Percentiles rank a stretch among this genome's conserved stretches.
Conservation (phyloP, 257 asterid species). For the Echium plantagineum region DNA sequence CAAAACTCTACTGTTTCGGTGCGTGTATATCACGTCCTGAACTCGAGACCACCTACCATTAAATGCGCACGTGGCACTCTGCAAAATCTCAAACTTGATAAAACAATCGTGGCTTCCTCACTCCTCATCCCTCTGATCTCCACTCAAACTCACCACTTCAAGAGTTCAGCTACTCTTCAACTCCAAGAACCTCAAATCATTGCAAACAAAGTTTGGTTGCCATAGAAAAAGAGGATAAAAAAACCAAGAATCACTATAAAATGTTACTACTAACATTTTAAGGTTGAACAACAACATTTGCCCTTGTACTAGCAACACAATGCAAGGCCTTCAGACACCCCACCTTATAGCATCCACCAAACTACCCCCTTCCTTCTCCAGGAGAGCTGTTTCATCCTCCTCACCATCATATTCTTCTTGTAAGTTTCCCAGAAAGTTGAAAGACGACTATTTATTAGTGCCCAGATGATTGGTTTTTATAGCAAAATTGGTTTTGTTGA, state of each 20-base stretch:
- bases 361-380: neutral
- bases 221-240: neutral
- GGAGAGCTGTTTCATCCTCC: neutral
- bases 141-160: neutral
- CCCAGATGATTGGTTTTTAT: neutral
- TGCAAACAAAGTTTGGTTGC: neutral
- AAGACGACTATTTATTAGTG: too few species aligned
- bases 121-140: neutral
- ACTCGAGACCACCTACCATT: neutral
- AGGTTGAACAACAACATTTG: neutral
- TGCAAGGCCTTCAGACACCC: slow-evolving; percentile 5
- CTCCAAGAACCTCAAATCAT: neutral
- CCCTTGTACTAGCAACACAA: neutral
- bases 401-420: neutral
- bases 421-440: neutral
- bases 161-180: neutral
- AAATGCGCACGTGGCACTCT: slow-evolving; percentile 12
- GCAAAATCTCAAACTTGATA: slow-evolving; percentile 7
- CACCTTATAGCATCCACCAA: slow-evolving; percentile 1
- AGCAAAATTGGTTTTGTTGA: neutral
- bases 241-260: neutral
- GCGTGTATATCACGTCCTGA: too few species aligned
- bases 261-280: neutral
- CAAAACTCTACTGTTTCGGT: too few species aligned
- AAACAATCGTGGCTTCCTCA: neutral